Evolutionary conservation across 1,284 basidiomycete species (phyloP), one percentile per base, ranked within the genome.

Genomic region (Psilocybe mexicana): DNA sequence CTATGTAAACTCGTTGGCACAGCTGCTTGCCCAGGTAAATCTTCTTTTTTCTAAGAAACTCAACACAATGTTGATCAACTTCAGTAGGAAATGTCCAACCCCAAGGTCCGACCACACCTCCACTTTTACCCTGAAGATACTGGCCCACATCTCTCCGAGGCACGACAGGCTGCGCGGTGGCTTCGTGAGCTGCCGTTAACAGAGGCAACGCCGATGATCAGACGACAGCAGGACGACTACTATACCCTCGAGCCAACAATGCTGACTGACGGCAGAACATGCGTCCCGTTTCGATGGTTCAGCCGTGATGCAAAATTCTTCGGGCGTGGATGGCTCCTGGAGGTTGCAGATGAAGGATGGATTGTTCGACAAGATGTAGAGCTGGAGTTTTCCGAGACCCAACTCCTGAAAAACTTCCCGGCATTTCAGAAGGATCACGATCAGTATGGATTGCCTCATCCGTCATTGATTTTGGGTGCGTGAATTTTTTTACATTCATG

Each of bases 11-110:
- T 65, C 61, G 33, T 54, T 75, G 0, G 58, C 62, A 1, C 55
- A 68, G n/a, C 70, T 76, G 10, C 63, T 75, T 7, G 60, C 72
- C 10, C 72, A 74, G 65, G 72, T 73, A 55, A 10, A 8, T 14
- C 30, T n/a, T 40, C 7, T 48, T 1, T 43, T 23, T 6, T n/a
- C n/a, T 12, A 6, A 26, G 25, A 23, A n/a, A 4, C 3, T 43
- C 12, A 30, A 45, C 30, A 3, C 40, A 10, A 5, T 43, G 6
- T 23, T 28, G 28, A n/a, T 12, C 12, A n/a, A n/a, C 36, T n/a
- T 18, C 6, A 7, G 2, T 12, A 55, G 47, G 57, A 54, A 30
- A 50, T 54, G 28, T 14, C 12, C 11, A 59, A 59, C 38, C 57
- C 57, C 7, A 47, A 50, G 33, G 57, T 59, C 1, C 52, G 40